These are phyloP conservation scores for Globisporangium cederbergense DNA, from an alignment of 352 stramenopile species.

Conservation along the genomic window DNA sequence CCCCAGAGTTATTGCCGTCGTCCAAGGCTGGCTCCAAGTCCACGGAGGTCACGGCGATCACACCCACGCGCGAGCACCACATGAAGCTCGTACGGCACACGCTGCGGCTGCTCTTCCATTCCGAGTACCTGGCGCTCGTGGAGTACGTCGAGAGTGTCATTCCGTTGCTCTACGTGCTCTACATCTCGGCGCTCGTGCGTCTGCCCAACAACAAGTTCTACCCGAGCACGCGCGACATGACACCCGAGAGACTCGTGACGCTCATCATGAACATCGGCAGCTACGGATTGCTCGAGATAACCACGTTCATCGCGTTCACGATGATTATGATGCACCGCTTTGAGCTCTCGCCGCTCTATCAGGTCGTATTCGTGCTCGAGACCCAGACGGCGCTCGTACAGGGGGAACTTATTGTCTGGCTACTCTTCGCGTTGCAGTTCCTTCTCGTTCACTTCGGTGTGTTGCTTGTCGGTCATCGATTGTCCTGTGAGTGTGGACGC, in stretches of 20 bases:
- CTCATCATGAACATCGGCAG: not conserved
- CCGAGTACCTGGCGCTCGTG: conserved; percentile 32
- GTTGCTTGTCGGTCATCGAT: not conserved
- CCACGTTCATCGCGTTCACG: not conserved
- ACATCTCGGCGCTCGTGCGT: conserved; percentile 2
- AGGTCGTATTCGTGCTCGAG: conserved; percentile 4
- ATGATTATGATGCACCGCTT: not conserved
- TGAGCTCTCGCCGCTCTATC: not conserved
- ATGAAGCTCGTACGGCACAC: not conserved
- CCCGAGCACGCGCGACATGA: not conserved
- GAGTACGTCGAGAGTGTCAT: conserved; percentile 33
- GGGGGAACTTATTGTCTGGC: not conserved
- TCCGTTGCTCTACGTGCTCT: conserved; percentile 29
- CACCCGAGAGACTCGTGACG: not conserved
- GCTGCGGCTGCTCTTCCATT: conserved; percentile 36
- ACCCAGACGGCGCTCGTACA: conserved; percentile 2
- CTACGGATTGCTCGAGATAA: not conserved
- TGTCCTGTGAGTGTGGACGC: not conserved
- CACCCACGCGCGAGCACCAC: not conserved
- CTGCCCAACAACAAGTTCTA: not conserved
- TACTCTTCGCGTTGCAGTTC: not conserved
- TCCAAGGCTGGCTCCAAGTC: not conserved
- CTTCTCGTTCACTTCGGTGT: not conserved
- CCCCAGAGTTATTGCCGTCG: not conserved
- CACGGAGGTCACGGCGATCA: not conserved